phyloP scores from a whole-genome alignment of 129 eudicot genomes.

The Daucus carota region DH1_v3.0 NC_030382.2:46299501-46300000 shows the following conservation, averaged over 20 bases:
- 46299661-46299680: not conserved
- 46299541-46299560: not conserved
- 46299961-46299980: constrained; percentile 36
- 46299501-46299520: not conserved
- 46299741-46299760: constrained; percentile 79
- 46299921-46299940: constrained; percentile 37
- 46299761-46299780: constrained; percentile 39
- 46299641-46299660: not conserved
- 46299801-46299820: constrained; percentile 28
- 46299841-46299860: constrained; percentile 28
- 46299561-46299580: not conserved
- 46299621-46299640: not conserved
- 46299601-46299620: too few species aligned
- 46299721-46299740: constrained; percentile 92
- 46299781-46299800: constrained; percentile 42
- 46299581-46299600: too few species aligned
- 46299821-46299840: constrained; percentile 27
- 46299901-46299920: constrained; percentile 28
- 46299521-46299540: not conserved
- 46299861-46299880: constrained; percentile 36
- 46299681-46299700: not conserved
- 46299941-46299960: constrained; percentile 35
- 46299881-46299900: constrained; percentile 47
- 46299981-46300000: constrained; percentile 30
- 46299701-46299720: constrained; percentile 14